Conservation (phyloP, 257 asterid genomes). For the Capsicum pubescens region DNA sequence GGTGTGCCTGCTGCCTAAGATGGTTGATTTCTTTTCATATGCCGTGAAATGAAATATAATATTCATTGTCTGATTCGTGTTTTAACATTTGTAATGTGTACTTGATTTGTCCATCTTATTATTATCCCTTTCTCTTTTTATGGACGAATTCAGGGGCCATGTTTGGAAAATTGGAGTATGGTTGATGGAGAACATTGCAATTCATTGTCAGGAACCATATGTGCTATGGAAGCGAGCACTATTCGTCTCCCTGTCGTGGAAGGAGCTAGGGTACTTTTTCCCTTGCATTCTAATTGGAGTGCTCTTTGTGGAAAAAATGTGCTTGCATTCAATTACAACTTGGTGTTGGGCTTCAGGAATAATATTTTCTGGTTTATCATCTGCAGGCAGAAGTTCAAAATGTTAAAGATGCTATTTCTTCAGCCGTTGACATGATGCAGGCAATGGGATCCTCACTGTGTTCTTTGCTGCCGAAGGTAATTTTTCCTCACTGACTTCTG, state of each 20-base stretch:
- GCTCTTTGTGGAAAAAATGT: too few relatives aligned
- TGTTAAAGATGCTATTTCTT: conserved; percentile 67
- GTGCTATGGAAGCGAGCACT: conserved; percentile 72
- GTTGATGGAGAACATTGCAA: conserved; percentile 59
- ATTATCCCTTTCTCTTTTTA: conserved; percentile 22
- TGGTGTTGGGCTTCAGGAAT: conserved; percentile 6
- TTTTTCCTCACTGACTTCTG: conserved; percentile 20
- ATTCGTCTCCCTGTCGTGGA: conserved; percentile 68
- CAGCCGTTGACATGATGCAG: conserved; percentile 85
- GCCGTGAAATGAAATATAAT: conserved; percentile 19
- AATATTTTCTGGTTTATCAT: conserved; percentile 27
- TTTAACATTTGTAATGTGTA: neutral
- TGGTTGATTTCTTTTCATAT: neutral
- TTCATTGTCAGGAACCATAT: conserved; percentile 64
- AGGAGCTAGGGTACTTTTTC: conserved; percentile 71
- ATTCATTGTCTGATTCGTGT: neutral
- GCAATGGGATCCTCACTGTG: conserved; percentile 74
- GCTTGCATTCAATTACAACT: neutral
- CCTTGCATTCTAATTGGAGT: neutral
- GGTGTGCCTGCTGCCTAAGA: conserved; percentile 16
- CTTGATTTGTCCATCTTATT: conserved; percentile 19
- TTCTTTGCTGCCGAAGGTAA: conserved; percentile 65
- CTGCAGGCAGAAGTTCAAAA: conserved; percentile 71
- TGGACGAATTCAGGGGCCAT: conserved; percentile 56
- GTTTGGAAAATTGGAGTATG: conserved; percentile 64